Evolutionary conservation across 1,284 basidiomycete genomes (phyloP), one percentile per base, ranked within the genome.

Genomic region (Ceratobasidium theobromae): DNA sequence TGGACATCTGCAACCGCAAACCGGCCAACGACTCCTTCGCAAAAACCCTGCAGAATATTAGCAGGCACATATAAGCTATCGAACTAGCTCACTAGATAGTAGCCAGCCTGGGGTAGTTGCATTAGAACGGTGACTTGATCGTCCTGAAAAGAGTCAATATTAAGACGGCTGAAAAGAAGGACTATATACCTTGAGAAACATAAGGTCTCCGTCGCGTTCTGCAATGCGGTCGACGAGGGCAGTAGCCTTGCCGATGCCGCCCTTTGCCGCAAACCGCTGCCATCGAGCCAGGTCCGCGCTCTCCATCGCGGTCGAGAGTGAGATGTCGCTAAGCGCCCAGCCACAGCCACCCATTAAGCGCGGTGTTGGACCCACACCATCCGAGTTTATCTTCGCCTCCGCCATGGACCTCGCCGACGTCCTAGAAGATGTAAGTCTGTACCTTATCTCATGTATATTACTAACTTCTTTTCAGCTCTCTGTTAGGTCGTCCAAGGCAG

Each of bases 1-100:
- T 78, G 80, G 11, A 96, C 91, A 69, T 88, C 79, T 12, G 77
- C 73, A 1, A 83, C 85, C 33, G 82, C 79, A 74, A 96, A 95
- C 45, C 86, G 84, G 14, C 94, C 94, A 1, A 96, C 88, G 51
- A 96, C 91, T 55, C 91, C 93, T 77, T 97, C 94, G 74, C 95
- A 97, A 72, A 88, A 89, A 0, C 91, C 91, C 82, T 90, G 70
- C 1, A 71, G 49, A 35, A 64, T 41, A 33, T 66, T 43, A 62
- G 45, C 16, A 28, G 35, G 45, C 25, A 54, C 48, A 45, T 3
- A 38, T 11, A 18, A 67, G 14, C 35, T 27, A 28, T 51, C 8
- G 21, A 27, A 43, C 53, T 40, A 4, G 82, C 84, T 69, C 67
- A 90, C 89, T 18, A 91, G 77, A 75, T 81, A 91, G 5, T 80